Evolutionary conservation across 768 basidiomycete genomes (phyloP).

Genomic region (Obba rivulosa): DNA sequence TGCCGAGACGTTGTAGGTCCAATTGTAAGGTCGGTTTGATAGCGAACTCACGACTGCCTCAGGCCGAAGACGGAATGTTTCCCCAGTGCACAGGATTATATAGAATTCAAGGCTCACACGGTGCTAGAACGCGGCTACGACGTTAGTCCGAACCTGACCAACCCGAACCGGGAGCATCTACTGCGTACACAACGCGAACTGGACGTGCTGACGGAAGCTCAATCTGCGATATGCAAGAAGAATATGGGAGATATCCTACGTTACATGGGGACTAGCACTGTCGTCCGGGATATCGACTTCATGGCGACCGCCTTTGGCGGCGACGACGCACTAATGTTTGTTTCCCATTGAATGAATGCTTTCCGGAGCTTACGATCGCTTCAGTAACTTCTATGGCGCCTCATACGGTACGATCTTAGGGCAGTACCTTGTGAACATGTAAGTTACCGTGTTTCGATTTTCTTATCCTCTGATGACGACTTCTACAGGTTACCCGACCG

Average conservation of each 20-base stretch:
- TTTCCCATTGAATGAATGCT: neutral
- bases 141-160: slow-evolving; percentile 17
- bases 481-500: slow-evolving; percentile 23
- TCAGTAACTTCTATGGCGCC: slow-evolving; percentile 26
- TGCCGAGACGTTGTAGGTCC: slow-evolving; percentile 22
- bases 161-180: slow-evolving; percentile 17
- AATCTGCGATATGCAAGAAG: slow-evolving; percentile 22
- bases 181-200: slow-evolving; percentile 16
- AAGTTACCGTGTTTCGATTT: neutral
- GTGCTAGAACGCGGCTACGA: slow-evolving; percentile 21
- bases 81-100: slow-evolving; percentile 14
- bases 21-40: neutral
- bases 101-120: slow-evolving; percentile 21
- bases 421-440: slow-evolving; percentile 30
- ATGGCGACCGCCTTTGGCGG: slow-evolving; percentile 22
- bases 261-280: slow-evolving; percentile 25
- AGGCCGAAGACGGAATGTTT: slow-evolving; percentile 26
- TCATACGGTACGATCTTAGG: slow-evolving; percentile 29
- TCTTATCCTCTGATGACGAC: neutral
- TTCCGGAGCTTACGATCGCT: neutral
- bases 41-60: neutral
- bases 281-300: slow-evolving; percentile 27
- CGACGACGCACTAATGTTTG: slow-evolving; percentile 15
- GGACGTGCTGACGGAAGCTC: slow-evolving; percentile 17
- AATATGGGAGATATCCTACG: slow-evolving; percentile 21